These are phyloP conservation scores for Phialophora macrospora DNA, from an alignment of 2,329 filamentous ascomycete genomes.

Conservation along the genomic window DNA sequence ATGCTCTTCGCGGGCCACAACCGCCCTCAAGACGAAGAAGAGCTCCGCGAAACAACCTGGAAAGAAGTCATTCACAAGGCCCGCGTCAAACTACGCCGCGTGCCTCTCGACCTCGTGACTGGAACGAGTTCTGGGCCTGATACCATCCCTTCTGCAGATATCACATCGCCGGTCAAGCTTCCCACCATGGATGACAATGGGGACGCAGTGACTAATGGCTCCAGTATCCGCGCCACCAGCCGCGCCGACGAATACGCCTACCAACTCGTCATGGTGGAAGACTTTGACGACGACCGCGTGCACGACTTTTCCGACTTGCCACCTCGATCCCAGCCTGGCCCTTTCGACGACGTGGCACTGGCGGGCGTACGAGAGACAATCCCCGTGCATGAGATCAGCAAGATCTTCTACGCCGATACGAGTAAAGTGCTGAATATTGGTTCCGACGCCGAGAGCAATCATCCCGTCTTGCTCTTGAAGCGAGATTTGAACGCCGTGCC, in stretches of 20 bases:
- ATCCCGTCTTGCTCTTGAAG: slow-evolving; percentile 75
- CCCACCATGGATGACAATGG: slow-evolving; percentile 6
- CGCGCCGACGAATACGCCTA: slow-evolving; percentile 73
- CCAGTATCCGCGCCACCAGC: slow-evolving; percentile 48
- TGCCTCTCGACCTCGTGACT: slow-evolving; percentile 62
- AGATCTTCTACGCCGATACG: slow-evolving; percentile 91
- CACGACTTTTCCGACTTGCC: slow-evolving; percentile 65
- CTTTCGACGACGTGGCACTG: slow-evolving; percentile 63
- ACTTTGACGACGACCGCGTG: slow-evolving; percentile 73
- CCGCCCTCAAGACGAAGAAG: slow-evolving; percentile 60
- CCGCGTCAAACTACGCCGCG: slow-evolving; percentile 75
- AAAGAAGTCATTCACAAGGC: slow-evolving; percentile 97
- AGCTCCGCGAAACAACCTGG: slow-evolving; percentile 75
- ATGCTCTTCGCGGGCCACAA: slow-evolving; percentile 90
- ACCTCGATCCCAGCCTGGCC: slow-evolving; percentile 58
- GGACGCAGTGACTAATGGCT: neutral
- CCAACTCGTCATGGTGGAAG: slow-evolving; percentile 80
- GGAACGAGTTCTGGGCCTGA: slow-evolving; percentile 39
- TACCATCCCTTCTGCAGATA: slow-evolving; percentile 44
- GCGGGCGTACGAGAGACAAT: slow-evolving; percentile 71
- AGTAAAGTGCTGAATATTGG: slow-evolving; percentile 87
- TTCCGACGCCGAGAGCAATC: slow-evolving; percentile 69
- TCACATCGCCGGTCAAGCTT: slow-evolving; percentile 14
- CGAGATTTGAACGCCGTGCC: slow-evolving; percentile 69
- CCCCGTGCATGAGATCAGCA: slow-evolving; percentile 77